These are phyloP conservation scores for Paramyrothecium sp. DNA, from an alignment of 2,329 filamentous ascomycete species.

Conservation along the genomic window DNA sequence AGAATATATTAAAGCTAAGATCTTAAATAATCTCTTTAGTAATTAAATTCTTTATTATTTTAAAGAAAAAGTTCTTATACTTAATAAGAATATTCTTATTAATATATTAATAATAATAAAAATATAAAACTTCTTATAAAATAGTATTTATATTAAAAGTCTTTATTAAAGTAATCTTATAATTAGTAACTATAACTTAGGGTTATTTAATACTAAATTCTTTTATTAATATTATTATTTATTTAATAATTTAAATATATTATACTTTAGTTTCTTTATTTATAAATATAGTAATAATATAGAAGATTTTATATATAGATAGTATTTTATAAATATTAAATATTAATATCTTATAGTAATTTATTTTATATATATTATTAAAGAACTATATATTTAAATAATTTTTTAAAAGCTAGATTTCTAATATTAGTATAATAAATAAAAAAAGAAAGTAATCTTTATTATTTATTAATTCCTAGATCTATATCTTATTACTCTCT, in stretches of 20 bases:
- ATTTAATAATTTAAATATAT: neutral
- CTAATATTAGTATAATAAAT: neutral
- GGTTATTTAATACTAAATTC: neutral
- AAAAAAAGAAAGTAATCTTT: constrained; percentile 1
- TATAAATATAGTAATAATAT: neutral
- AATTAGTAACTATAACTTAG: neutral
- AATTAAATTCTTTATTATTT: constrained; percentile 2
- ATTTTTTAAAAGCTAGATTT: constrained; percentile 3
- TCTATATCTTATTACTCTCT: constrained; percentile 1
- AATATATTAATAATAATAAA: neutral
- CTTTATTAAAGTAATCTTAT: neutral
- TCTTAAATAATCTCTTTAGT: neutral
- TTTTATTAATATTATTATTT: neutral
- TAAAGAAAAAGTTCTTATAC: neutral
- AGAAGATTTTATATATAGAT: neutral
- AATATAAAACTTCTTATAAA: neutral
- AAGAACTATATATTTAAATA: neutral
- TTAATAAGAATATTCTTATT: constrained; percentile 2
- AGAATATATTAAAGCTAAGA: constrained; percentile 3
- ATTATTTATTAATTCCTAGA: constrained; percentile 4
- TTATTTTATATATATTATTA: neutral
- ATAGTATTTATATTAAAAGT: neutral
- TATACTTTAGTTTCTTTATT: neutral
- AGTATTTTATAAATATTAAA: neutral
- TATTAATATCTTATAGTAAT: neutral